Evolutionary conservation across 2,329 filamentous ascomycete species (phyloP), one percentile per base, ranked within the genome.

Genomic region (Ceratocystis smalleyi): DNA sequence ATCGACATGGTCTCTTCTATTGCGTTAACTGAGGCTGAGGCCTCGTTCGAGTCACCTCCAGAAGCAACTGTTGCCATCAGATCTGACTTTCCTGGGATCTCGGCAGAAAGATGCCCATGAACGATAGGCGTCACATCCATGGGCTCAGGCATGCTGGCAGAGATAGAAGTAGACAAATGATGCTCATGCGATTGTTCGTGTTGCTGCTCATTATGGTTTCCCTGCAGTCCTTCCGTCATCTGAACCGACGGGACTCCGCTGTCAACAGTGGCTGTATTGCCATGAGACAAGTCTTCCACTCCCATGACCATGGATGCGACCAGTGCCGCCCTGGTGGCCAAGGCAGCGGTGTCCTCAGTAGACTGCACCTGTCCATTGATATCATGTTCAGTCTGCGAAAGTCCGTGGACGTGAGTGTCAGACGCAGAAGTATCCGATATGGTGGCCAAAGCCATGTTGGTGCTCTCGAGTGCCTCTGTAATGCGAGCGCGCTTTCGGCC

Each of bases 381-480:
- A 27, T 62, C 64, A 27, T 51, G 55, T 15, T 15, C 51, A 47
- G 49, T 27, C 40, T 43, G 35, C 12, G 55, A 43, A n/a, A 64
- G 32, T n/a, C 15, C 51, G 40, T 63, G 62, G 22, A 63, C 59
- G 15, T 63, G 30, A 30, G 51, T 17, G 32, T 63, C 62, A 6
- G 76, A 76, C 2, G 68, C 77, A 1, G 74, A 75, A 5, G 73
- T 1, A 73, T 71, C n/a, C 68, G 66, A 19, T 67, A 72, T 1
- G 68, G 69, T 3, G 68, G 69, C 5, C 72, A 75, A 45, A 68
- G 70, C 0, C 63, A 69, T n/a, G 71, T 75, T 19, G 71, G 71
- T 12, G 69, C 72, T 2, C 69, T 74, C 62, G 72, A 77, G 66
- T 71, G 74, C 51, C 67, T 72, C 30, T 75, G 63, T 22, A 47